Conservation (phyloP, 495 filamentous ascomycete genomes). For the Trichoderma orchidacearum region DNA sequence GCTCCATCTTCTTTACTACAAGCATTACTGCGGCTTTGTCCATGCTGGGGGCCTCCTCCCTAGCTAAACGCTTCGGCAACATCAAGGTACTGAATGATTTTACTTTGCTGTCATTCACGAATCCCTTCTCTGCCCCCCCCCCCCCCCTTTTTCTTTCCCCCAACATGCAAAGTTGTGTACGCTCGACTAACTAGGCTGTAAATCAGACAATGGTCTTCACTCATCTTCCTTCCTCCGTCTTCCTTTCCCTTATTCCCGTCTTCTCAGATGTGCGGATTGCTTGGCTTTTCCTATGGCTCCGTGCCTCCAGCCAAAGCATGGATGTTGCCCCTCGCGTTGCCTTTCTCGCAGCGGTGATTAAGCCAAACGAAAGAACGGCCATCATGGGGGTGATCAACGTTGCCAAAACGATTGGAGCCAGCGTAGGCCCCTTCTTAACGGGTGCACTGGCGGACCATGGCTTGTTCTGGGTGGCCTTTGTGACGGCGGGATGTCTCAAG, state of each 20-base stretch:
- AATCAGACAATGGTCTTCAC: conserved; percentile 68
- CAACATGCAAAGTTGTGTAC: too few relatives aligned
- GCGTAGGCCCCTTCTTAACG: conserved; percentile 51
- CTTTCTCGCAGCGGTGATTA: conserved; percentile 60
- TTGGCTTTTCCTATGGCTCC: conserved; percentile 52
- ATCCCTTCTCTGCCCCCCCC: conserved; percentile 54
- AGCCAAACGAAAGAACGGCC: conserved; percentile 62
- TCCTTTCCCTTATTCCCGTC: conserved; percentile 55
- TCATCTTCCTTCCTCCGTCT: conserved; percentile 63
- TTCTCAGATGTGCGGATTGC: conserved; percentile 40
- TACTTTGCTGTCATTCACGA: conserved; percentile 61
- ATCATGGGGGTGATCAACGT: conserved; percentile 62
- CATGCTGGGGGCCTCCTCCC: conserved; percentile 55
- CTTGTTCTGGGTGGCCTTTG: conserved; percentile 58
- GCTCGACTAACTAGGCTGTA: not conserved
- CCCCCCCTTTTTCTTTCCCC: conserved; percentile 34
- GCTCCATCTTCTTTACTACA: conserved; percentile 53
- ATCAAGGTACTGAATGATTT: conserved; percentile 74
- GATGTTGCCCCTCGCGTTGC: conserved; percentile 71
- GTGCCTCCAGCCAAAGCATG: conserved; percentile 61
- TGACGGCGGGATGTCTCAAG: conserved; percentile 52
- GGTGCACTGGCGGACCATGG: conserved; percentile 50
- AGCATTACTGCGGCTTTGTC: conserved; percentile 53
- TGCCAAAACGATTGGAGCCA: conserved; percentile 48
- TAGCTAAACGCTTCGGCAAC: conserved; percentile 64